Evolutionary conservation across 164 flowering plant genomes (phyloP), one percentile per base, ranked within the genome.

Genomic region (Aristolochia californica): DNA sequence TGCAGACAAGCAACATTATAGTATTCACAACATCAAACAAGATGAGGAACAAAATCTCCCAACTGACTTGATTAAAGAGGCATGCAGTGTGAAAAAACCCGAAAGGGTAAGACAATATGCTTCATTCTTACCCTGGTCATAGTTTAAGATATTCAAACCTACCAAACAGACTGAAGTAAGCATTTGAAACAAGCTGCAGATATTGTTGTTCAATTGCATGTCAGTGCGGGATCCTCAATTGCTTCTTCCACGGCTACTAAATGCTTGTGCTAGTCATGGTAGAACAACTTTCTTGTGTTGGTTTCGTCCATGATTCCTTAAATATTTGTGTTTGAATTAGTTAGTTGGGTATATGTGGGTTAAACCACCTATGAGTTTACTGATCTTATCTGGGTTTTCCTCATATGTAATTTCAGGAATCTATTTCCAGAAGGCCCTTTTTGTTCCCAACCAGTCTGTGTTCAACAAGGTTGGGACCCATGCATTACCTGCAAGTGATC

Each of bases 191-290:
- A 30, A 26, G n/a, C 53, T 72, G 81, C 87, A 93, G 99, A 82
- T 93, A 64, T 71, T 89, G 65, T 56, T 93, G 68, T 93, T 93
- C 77, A 88, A 93, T 69, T 93, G 98, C 72, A 87, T 89, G 98
- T 68, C 94, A 20, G 97, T 88, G 58, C 76, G 98, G 60, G 98
- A 89, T 72, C 98, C 98, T 45, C 78, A 80, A 66, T 65, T 81
- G 66, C 91, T 93, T 67, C 83, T 89, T 57, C 97, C 95, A 27
- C 70, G 66, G 48, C 71, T 93, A 66, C 62, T 78, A 67, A 79
- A 74, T 55, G 76, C 85, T 25, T 93, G 97, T 72, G 84, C 90
- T 64, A 70, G 63, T 64, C 78, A 83, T 75, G 99, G 99, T 89
- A 77, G 75, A 57, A 14, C 53, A 21, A 17, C 25, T 21, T 16